phyloP scores from a whole-genome alignment of 805 yeast genomes.

The Saccharomycopsis fodiens region DNA sequence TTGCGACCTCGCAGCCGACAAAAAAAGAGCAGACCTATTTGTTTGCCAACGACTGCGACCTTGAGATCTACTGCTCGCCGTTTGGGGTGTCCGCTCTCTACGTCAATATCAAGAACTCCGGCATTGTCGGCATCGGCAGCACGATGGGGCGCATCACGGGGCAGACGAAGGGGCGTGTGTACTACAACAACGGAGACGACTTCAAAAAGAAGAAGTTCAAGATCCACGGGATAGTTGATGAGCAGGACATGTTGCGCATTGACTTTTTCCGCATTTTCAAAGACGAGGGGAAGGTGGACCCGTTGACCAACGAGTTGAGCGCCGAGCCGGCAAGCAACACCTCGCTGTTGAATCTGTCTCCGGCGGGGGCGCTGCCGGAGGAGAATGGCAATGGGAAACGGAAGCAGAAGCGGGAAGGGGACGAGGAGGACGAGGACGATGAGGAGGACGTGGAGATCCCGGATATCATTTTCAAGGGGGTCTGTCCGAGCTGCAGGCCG shows the following conservation, averaged over 20 bases:
- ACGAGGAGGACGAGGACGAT: conserved; percentile 25
- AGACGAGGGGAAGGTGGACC: conserved; percentile 15
- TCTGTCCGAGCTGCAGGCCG: conserved; percentile 46
- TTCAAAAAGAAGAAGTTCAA: conserved; percentile 40
- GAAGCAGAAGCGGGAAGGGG: neutral
- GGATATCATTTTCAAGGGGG: conserved; percentile 41
- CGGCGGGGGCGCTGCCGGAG: neutral
- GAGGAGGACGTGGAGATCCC: conserved; percentile 37
- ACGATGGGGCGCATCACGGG: conserved; percentile 53
- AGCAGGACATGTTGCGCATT: conserved; percentile 37
- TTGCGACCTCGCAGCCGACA: conserved; percentile 14
- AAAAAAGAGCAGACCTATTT: conserved; percentile 27
- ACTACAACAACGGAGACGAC: conserved; percentile 41
- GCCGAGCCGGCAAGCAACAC: neutral
- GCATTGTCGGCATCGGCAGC: conserved; percentile 46
- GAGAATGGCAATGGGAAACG: neutral
- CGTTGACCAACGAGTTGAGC: conserved; percentile 4
- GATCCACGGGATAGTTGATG: conserved; percentile 41
- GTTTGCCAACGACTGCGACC: conserved; percentile 42
- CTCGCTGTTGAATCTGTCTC: neutral
- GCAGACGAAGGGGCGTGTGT: conserved; percentile 39
- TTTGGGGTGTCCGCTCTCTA: conserved; percentile 47
- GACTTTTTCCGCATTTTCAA: conserved; percentile 42
- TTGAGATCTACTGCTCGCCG: conserved; percentile 50
- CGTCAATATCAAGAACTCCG: conserved; percentile 39